A percentile compares a stretch with the other conserved stretches of the same genome.
phyloP scores from a whole-genome alignment of 1,139 yeast species.

The Sugiyamaella neomexicana region DNA sequence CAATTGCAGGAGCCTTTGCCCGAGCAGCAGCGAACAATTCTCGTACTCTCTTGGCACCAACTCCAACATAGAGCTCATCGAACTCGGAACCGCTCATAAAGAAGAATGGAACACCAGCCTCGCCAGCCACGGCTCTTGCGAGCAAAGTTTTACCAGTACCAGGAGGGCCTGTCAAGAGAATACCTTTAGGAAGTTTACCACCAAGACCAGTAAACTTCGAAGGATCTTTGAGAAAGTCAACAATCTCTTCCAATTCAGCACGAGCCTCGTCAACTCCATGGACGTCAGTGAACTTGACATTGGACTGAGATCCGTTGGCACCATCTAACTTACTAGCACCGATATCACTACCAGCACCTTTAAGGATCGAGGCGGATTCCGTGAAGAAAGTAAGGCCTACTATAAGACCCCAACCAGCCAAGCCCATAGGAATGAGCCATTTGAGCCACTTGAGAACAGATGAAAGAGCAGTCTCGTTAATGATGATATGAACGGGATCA shows the following conservation, averaged over 20 bases:
- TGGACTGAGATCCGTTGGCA: slow-evolving; percentile 71
- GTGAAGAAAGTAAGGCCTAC: slow-evolving; percentile 67
- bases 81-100: slow-evolving; percentile 99
- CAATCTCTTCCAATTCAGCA: slow-evolving; percentile 94
- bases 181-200: slow-evolving; percentile 97
- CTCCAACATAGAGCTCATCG: slow-evolving; percentile 97
- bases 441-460: slow-evolving; percentile 83
- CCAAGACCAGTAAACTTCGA: slow-evolving; percentile 94
- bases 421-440: slow-evolving; percentile 81
- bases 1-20: slow-evolving; percentile 94
- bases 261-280: slow-evolving; percentile 99
- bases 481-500: slow-evolving; percentile 88
- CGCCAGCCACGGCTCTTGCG: slow-evolving; percentile 99
- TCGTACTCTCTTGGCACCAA: slow-evolving; percentile 96
- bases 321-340: slow-evolving; percentile 37
- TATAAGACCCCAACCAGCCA: slow-evolving; percentile 60
- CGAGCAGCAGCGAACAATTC: slow-evolving; percentile 92
- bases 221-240: slow-evolving; percentile 94
- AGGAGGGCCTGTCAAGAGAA: slow-evolving; percentile 95
- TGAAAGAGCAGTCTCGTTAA: slow-evolving; percentile 77
- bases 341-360: slow-evolving; percentile 68
- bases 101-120: slow-evolving; percentile 98
- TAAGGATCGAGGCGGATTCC: slow-evolving; percentile 82
- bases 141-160: slow-evolving; percentile 98
- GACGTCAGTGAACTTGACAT: slow-evolving; percentile 87